Base-by-base conservation (phyloP, 768 basidiomycete species). In the Pleurotus cornucopiae region DNA sequence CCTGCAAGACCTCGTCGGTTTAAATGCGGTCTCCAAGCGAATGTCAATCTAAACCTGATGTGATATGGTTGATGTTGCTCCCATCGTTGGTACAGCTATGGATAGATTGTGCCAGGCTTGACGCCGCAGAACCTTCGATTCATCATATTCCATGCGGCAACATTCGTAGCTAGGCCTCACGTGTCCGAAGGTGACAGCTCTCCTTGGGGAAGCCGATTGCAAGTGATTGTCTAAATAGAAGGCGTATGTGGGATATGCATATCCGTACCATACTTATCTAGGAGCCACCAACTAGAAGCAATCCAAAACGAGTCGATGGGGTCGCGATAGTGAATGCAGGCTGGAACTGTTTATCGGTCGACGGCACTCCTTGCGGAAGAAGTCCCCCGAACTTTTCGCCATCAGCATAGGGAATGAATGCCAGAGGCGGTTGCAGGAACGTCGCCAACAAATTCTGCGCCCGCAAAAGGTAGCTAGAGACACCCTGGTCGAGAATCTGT, bases 281-380 rank as follows among this genome's bases (percentile, higher is more conserved):
- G 26, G 70, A 67, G 61, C 72, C 77, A 52, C 81, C 85, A 56
- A 89, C 76, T 56, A 91, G 75, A 46, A 93, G 70, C 64, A 91
- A 72, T 13, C 88, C 88, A 69, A 93, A 90, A 56, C 91, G 77
- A 43, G 87, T 77, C 40, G 84, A 83, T 14, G 89, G 82, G 60
- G 87, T 89, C 18, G 84, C 86, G 30, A 88, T 67, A 39, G 86
- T 81, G 43, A 90, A 64, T 25, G 83, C 80, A 38, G 84, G 70
- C 49, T 83, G 78, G 63, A 83, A 82, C 21, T 78, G 74, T 57
- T 81, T 74, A 48, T 85, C 83, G 39, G 72, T 61, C 13, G 69
- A 62, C 56, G 88, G 84, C 23, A 73, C 66, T 4, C 85, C 86
- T 57, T 78, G 76, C 26, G 73, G 75, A 57, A 86, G 69, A 26